Evolutionary conservation across 768 basidiomycete species (phyloP).

Genomic region (Hortiboletus campestris): DNA sequence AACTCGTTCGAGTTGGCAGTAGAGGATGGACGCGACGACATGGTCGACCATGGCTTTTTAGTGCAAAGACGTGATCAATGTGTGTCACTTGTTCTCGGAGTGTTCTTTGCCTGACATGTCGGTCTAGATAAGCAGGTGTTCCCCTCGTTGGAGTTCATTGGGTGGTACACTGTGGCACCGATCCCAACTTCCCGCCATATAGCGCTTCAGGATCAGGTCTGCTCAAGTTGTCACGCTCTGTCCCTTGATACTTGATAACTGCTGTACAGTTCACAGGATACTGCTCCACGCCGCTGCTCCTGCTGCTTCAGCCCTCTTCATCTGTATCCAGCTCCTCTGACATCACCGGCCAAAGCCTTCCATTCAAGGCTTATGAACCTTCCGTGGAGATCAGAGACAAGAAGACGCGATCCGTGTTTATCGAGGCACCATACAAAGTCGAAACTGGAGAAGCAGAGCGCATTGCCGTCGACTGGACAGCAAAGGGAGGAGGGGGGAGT

Average conservation of each 20-base stretch:
- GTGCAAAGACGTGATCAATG: conserved; percentile 87
- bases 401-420: conserved; percentile 72
- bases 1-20: conserved; percentile 90
- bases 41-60: conserved; percentile 81
- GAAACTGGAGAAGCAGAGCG: conserved; percentile 99
- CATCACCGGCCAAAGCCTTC: conserved; percentile 71
- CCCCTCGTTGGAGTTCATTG: conserved; percentile 94
- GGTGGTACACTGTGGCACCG: conserved; percentile 93
- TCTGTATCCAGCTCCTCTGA: conserved; percentile 44
- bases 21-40: conserved; percentile 51
- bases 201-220: conserved; percentile 81
- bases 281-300: conserved; percentile 86
- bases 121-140: conserved; percentile 93
- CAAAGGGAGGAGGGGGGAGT: conserved; percentile 78
- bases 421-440: conserved; percentile 83
- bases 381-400: conserved; percentile 82
- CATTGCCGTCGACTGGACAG: conserved; percentile 96
- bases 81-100: conserved; percentile 30
- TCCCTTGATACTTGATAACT: neutral
- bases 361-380: conserved; percentile 92
- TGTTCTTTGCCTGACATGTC: conserved; percentile 5
- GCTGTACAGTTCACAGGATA: conserved; percentile 69
- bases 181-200: conserved; percentile 74
- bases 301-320: conserved; percentile 64
- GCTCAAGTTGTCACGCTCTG: neutral